These are phyloP conservation scores for Yamadazyma songkhlaensis DNA, from an alignment of 1,139 yeast species.

Conservation along the genomic window DNA sequence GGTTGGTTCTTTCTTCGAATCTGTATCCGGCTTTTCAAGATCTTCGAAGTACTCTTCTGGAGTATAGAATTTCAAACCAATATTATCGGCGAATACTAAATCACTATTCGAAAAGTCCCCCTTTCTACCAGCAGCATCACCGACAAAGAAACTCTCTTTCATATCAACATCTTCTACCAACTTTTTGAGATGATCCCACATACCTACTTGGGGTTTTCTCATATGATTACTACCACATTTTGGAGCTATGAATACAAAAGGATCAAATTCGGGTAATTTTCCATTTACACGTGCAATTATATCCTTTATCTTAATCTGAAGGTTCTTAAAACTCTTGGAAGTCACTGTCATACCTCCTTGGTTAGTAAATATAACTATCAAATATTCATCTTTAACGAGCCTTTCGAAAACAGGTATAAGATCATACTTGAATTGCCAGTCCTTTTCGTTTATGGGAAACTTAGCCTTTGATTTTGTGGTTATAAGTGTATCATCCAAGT, in stretches of 20 bases:
- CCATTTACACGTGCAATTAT: constrained; percentile 23
- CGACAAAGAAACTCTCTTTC: constrained; percentile 65
- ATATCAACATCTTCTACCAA: constrained; percentile 39
- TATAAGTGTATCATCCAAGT: constrained; percentile 72
- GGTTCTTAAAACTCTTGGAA: constrained; percentile 52
- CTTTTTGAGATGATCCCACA: constrained; percentile 54
- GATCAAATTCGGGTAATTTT: constrained; percentile 18
- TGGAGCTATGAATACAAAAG: constrained; percentile 65
- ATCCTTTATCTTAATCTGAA: constrained; percentile 40
- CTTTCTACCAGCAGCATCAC: constrained; percentile 92
- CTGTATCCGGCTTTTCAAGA: too few species aligned
- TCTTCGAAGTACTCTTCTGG: constrained; percentile 61
- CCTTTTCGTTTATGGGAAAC: constrained; percentile 55
- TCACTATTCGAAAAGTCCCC: constrained; percentile 81
- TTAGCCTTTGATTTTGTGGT: constrained; percentile 54
- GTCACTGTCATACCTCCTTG: constrained; percentile 63
- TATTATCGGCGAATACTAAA: constrained; percentile 56
- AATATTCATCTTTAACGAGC: constrained; percentile 22
- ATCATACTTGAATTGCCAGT: constrained; percentile 59
- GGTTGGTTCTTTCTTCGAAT: too few species aligned
- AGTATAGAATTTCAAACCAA: constrained; percentile 51
- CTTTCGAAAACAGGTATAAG: constrained; percentile 2
- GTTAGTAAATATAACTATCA: constrained; percentile 75
- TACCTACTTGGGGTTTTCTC: constrained; percentile 77
- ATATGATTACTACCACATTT: constrained; percentile 42